These are phyloP conservation scores for Aspergillus sclerotialis DNA, from an alignment of 2,329 filamentous ascomycete genomes.

Conservation along the genomic window DNA sequence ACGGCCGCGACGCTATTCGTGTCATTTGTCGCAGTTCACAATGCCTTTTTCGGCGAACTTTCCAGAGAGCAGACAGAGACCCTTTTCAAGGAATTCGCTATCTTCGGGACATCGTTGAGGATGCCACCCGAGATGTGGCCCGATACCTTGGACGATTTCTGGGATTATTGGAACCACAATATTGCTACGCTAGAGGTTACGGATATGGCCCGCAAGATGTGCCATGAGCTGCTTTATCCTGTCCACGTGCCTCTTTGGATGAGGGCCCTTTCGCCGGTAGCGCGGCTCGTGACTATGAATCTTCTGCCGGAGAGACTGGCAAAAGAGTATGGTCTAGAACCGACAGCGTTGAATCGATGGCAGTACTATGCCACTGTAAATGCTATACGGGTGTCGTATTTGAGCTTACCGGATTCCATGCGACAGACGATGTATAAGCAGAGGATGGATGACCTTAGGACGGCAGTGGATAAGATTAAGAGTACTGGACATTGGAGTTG, in stretches of 20 bases:
- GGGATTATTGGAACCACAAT: constrained; percentile 22
- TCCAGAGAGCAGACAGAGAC: constrained; percentile 3
- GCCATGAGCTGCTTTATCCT: constrained; percentile 8
- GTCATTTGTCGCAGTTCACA: constrained; percentile 16
- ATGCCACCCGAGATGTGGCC: constrained; percentile 26
- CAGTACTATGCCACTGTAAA: constrained; percentile 7
- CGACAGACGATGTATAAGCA: constrained; percentile 5
- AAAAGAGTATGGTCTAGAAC: constrained; percentile 9
- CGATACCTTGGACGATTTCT: constrained; percentile 15
- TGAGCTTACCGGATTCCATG: constrained; percentile 2
- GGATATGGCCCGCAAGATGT: constrained; percentile 17
- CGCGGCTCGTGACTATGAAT: constrained; percentile 4
- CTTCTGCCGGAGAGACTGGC: constrained; percentile 6
- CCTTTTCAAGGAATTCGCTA: constrained; percentile 7
- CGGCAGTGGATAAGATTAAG: constrained; percentile 7
- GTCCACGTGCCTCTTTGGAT: constrained; percentile 3
- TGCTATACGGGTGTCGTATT: constrained; percentile 5
- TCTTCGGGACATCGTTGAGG: constrained; percentile 11
- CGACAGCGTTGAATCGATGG: constrained; percentile 3
- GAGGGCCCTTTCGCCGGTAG: constrained; percentile 1
- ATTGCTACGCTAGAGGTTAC: constrained; percentile 18
- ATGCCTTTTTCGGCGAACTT: constrained; percentile 17
- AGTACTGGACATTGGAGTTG: constrained; percentile 8
- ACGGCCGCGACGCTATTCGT: constrained; percentile 22
- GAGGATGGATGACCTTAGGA: constrained; percentile 10